Evolutionary conservation across 176 grass and related monocot species (phyloP), one percentile per base, ranked within the genome.

Genomic region (Oryza rufipogon): DNA sequence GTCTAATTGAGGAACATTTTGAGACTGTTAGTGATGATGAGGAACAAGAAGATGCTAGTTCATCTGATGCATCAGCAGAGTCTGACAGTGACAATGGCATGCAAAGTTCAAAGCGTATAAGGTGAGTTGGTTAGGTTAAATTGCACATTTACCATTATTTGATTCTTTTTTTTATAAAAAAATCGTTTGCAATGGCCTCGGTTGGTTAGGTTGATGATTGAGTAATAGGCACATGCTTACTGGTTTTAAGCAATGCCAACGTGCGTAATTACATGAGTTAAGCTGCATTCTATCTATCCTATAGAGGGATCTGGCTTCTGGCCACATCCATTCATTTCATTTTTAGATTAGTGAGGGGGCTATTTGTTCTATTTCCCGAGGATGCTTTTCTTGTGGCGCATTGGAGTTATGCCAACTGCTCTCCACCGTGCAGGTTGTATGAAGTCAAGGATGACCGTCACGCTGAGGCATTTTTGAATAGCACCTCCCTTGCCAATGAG

Each of bases 381-480:
- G 41, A 63, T 63, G 14, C 12, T 51, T 51, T 66, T 76, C 22
- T 11, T 22, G 11, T 80, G 3, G 33, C 66, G 61, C 75, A 58
- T 83, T 11, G 46, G 41, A 51, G 34, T 69, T 75, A 44, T 77
- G 71, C 75, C 88, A 51, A 81, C 20, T 71, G 28, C 3, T 66
- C 45, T 68, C 13, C 71, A 51, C 67, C 6, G 90, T 85, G 74
- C 87, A 95, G 95, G 87, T 86, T 98, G 44, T 98, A 94, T 22
- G 96, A 98, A 88, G 78, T 98, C 46, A 95, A 95, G 81, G 96
- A 95, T 80, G 93, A 92, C 34, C 90, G 89, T 11, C 93, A 94
- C 32, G 93, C 96, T 0, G 96, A 98, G 69, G 96, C 96, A 58
- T 98, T 95, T 78, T 78, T 87, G 83, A 89, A 84, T 19, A 89